Evolutionary conservation across 257 asterid species (phyloP), one percentile per base, ranked within the genome.

Genomic region (Paraleonurus japonicus): DNA sequence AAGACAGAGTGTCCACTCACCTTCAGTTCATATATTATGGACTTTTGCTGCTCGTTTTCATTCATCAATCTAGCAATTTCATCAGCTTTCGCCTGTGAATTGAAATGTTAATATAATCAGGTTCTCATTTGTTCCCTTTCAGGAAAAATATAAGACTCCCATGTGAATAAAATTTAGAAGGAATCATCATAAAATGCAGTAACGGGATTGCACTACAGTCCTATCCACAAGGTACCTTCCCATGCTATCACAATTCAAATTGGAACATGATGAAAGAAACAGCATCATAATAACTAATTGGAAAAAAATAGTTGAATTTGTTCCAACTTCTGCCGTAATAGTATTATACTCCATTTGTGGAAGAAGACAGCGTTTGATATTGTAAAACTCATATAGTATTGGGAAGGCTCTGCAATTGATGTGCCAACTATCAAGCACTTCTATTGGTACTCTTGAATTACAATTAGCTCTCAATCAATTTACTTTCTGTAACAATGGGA

Each of bases 31-130:
- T 88, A 94, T 69, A 81, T 81, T 32, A 81, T 79, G 70, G 86
- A 74, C 82, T 88, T 90, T 75, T 88, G 79, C 81, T 86, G 96
- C 90, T 92, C 96, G 17, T 92, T 92, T 78, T 92, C 96, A 73
- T 84, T 88, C 96, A 88, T 90, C 89, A 92, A 71, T 70, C 83
- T 92, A 43, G 98, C 88, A 72, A 92, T 87, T 81, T 92, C 98
- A 85, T 92, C 96, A 78, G 98, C 98, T 83, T 92, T 92, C 71
- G 92, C 90, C 98, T 92, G 82, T 77, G 68, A 78, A 76, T 72
- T 73, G 67, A 64, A 43, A 37, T 60, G 23, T 63, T 47, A 26
- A 23, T 16, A 59, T 17, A 76, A 69, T 37, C 22, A 65, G 67
- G 41, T 62, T 66, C 73, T 61, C 67, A 65, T 70, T 75, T 59